phyloP scores from a whole-genome alignment of 1,284 basidiomycete genomes.

The Malassezia furfur region DNA sequence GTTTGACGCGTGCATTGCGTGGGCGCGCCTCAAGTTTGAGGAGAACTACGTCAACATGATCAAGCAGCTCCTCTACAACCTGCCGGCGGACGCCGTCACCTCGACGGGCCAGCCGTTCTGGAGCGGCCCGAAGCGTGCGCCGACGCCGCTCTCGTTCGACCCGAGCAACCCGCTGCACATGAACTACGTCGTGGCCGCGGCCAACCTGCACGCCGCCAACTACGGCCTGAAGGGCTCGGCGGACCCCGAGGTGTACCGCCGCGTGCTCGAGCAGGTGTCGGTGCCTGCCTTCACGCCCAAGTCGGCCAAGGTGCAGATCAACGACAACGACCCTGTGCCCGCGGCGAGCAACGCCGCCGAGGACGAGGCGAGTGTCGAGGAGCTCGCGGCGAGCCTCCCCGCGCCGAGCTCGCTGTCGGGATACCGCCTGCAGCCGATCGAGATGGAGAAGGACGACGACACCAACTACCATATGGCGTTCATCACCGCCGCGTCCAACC shows the following conservation, averaged over 20 bases:
- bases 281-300: constrained; percentile 89
- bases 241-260: constrained; percentile 70
- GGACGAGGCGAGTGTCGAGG: constrained; percentile 30
- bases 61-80: constrained; percentile 79
- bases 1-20: constrained; percentile 93
- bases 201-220: constrained; percentile 95
- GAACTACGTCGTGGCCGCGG: constrained; percentile 80
- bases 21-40: constrained; percentile 94
- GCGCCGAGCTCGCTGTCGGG: constrained; percentile 64
- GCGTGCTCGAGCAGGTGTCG: constrained; percentile 70
- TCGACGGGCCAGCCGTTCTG: constrained; percentile 72
- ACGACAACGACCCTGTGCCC: constrained; percentile 77
- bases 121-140: constrained; percentile 86
- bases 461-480: constrained; percentile 98
- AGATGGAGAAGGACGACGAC: constrained; percentile 99
- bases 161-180: constrained; percentile 66
- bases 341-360: constrained; percentile 49
- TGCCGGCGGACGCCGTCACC: constrained; percentile 84
- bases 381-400: constrained; percentile 39
- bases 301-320: constrained; percentile 87
- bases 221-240: constrained; percentile 88
- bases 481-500: constrained; percentile 93
- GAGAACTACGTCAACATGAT: constrained; percentile 89
- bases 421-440: constrained; percentile 84
- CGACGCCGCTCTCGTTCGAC: constrained; percentile 80